Base-by-base conservation (phyloP, 2,329 filamentous ascomycete species). In the Aspergillus neotritici region DNA sequence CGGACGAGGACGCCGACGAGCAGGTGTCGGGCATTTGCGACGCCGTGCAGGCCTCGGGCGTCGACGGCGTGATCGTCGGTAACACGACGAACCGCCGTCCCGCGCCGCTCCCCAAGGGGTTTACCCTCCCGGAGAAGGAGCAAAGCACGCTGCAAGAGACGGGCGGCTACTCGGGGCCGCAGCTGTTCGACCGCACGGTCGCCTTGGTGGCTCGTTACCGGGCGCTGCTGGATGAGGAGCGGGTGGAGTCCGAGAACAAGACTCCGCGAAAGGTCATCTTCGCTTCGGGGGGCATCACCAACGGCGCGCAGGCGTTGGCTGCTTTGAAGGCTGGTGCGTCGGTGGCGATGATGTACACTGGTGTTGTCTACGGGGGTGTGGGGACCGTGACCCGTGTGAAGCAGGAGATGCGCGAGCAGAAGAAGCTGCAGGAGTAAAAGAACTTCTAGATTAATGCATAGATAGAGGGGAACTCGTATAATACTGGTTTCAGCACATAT, bases 61-160 rank as follows among this genome's bases (percentile, higher is more conserved):
- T 97, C 2, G 90, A 96, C 56, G 93, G 93, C 21, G 82, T 98
- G 30, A 96, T 98, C 49, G 91, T 98, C 4, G 93, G 91, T 9
- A 98, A 98, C 72, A 98, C 93, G 0, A 98, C 93, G 3, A 94
- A 93, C 69, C 79, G 83, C 52, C 78, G 93, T 34, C 78, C 83
- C 0, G 83, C 82, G 3, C 71, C 90, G 3, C 63, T 91, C 1
- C 84, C 89, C 0, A 69, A 76, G 16, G 82, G 84, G 17, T 78
- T 84, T 51, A 65, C 71, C 29, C 74, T 95, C 17, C 78, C 83
- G 0, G 57, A 71, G 2, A 74, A 78, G 50, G 91, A 98, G 62
- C 75, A 81, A 53, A 68, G 72, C 47, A 76, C 83, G 2, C 66
- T 96, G 28, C 74, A 76, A 44, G 87, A 96, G 68, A 82, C 83